phyloP scores from a whole-genome alignment of 495 filamentous ascomycete species.

The Aspergillus affinis region DNA sequence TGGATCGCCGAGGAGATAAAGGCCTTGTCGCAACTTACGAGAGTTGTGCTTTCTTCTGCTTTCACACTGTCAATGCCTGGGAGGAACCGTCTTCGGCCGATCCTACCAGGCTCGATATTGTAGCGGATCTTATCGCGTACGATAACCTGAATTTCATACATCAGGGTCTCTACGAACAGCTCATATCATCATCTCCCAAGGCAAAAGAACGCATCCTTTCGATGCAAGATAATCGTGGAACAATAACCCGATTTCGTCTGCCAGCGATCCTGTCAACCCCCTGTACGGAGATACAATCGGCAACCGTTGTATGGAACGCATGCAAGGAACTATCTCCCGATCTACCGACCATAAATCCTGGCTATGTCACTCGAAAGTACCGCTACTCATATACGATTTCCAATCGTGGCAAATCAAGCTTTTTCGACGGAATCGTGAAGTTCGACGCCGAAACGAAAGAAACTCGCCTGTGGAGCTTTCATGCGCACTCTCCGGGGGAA shows the following conservation, averaged over 20 bases:
- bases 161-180: slow-evolving; percentile 57
- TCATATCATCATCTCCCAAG: slow-evolving; percentile 40
- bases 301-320: slow-evolving; percentile 35
- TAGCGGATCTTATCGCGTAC: slow-evolving; percentile 58
- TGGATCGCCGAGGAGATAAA: slow-evolving; percentile 55
- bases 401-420: slow-evolving; percentile 56
- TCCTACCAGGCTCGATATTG: slow-evolving; percentile 45
- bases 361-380: slow-evolving; percentile 49
- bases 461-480: slow-evolving; percentile 51
- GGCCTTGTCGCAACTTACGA: slow-evolving; percentile 62
- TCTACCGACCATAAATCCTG: slow-evolving; percentile 67
- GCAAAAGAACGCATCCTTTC: slow-evolving; percentile 29
- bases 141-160: slow-evolving; percentile 53
- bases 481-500: slow-evolving; percentile 71
- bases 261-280: slow-evolving; percentile 28
- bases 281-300: slow-evolving; percentile 12
- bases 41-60: slow-evolving; percentile 65
- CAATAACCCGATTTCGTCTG: slow-evolving; percentile 51
- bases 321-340: slow-evolving; percentile 47
- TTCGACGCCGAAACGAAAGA: slow-evolving; percentile 58
- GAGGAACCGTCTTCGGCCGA: slow-evolving; percentile 51
- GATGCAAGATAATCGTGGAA: slow-evolving; percentile 35
- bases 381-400: slow-evolving; percentile 65
- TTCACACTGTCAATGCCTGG: slow-evolving; percentile 75
- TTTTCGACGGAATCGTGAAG: slow-evolving; percentile 68